Percentiles rank a stretch among this genome's conserved stretches.
These are phyloP conservation scores for Claviceps citrina DNA, from an alignment of 2,329 filamentous ascomycete species.

Conservation along the genomic window DNA sequence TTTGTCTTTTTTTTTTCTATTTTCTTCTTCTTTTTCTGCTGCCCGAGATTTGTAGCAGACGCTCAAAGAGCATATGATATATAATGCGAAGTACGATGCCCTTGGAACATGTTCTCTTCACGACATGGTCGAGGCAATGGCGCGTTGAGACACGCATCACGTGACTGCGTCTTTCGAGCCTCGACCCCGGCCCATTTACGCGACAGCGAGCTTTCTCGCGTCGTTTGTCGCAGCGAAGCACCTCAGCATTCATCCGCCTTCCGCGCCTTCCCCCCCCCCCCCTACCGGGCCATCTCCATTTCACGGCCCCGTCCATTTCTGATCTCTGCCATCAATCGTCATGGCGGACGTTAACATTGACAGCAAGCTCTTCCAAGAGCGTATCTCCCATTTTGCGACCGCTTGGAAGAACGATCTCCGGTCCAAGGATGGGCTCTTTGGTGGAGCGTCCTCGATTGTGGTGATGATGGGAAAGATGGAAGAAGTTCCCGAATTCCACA, in stretches of 20 bases:
- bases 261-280: slow-evolving; percentile 3
- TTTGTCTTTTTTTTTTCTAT: too few species aligned
- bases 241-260: slow-evolving; percentile 10
- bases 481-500: slow-evolving; percentile 73
- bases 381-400: slow-evolving; percentile 69
- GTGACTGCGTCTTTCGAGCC: slow-evolving; percentile 13
- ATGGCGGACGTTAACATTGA: slow-evolving; percentile 89
- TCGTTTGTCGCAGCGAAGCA: slow-evolving; percentile 18
- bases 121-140: not conserved
- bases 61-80: not conserved
- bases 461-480: slow-evolving; percentile 92
- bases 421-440: slow-evolving; percentile 69
- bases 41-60: too few species aligned
- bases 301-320: slow-evolving; percentile 15
- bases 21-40: too few species aligned
- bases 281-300: slow-evolving; percentile 6
- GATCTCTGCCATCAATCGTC: slow-evolving; percentile 25
- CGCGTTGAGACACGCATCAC: slow-evolving; percentile 18
- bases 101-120: too few species aligned
- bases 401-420: slow-evolving; percentile 96
- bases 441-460: slow-evolving; percentile 71
- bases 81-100: too few species aligned
- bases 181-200: slow-evolving; percentile 23
- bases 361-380: slow-evolving; percentile 83
- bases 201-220: slow-evolving; percentile 22